These are phyloP conservation scores for Darksidea phi DNA, from an alignment of 495 filamentous ascomycete species.

Conservation along the genomic window DNA sequence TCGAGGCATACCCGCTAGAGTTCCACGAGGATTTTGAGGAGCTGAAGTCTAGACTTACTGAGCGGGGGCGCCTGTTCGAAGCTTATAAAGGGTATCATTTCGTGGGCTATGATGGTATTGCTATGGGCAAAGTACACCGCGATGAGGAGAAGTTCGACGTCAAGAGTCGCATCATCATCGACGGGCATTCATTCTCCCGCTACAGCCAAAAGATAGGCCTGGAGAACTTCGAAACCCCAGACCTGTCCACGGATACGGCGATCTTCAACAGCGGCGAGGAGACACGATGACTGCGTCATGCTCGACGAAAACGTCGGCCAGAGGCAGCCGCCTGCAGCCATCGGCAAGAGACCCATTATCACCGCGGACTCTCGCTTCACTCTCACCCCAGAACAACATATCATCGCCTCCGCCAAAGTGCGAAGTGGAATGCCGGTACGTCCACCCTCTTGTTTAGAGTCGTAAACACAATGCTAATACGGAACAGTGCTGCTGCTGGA, in stretches of 20 bases:
- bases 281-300: slow-evolving; percentile 31
- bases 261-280: slow-evolving; percentile 29
- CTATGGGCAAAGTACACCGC: slow-evolving; percentile 36
- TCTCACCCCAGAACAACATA: slow-evolving; percentile 35
- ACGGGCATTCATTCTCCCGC: slow-evolving; percentile 43
- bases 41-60: slow-evolving; percentile 36
- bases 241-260: background rate
- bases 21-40: slow-evolving; percentile 51
- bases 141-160: slow-evolving; percentile 46
- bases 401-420: slow-evolving; percentile 33
- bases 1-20: slow-evolving; percentile 57
- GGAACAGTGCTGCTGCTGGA: slow-evolving; percentile 54
- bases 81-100: slow-evolving; percentile 51
- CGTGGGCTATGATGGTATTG: slow-evolving; percentile 47
- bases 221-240: slow-evolving; percentile 24
- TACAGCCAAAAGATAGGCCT: slow-evolving; percentile 40
- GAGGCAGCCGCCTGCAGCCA: background rate
- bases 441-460: background rate
- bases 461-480: background rate
- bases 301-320: slow-evolving; percentile 14
- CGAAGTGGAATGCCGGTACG: slow-evolving; percentile 40
- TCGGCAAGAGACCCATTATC: background rate
- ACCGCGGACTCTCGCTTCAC: background rate
- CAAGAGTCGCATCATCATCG: slow-evolving; percentile 54
- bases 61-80: slow-evolving; percentile 38